Percentiles rank a stretch among this genome's conserved stretches.
Evolutionary conservation across 2,329 filamentous ascomycete genomes (phyloP).

Genomic region (Madurella mycetomatis): DNA sequence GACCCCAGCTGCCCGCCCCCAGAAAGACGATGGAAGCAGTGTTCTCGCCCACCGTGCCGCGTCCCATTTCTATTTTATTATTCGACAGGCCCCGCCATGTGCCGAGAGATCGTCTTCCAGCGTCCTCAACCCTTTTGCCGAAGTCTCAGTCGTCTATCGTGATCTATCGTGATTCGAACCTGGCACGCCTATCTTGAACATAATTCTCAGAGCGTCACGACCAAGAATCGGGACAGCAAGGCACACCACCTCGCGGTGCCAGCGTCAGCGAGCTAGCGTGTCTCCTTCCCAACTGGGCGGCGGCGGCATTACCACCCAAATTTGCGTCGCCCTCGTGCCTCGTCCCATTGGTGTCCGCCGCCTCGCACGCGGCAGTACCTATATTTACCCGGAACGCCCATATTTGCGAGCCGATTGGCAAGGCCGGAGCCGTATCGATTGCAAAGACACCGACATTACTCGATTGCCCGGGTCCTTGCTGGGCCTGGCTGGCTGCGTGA

Average conservation of each 20-base stretch:
- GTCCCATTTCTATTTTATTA: conserved; percentile 19
- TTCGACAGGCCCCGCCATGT: conserved; percentile 1
- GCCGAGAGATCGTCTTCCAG: background rate
- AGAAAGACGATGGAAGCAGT: conserved; percentile 1
- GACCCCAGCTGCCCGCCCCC: conserved; percentile 4
- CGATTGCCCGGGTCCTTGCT: background rate
- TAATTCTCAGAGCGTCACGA: too few species aligned
- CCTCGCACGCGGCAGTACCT: conserved; percentile 17
- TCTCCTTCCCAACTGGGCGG: conserved; percentile 14
- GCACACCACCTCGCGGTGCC: background rate
- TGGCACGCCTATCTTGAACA: background rate
- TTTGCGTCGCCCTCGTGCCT: conserved; percentile 15
- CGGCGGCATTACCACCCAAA: conserved; percentile 27
- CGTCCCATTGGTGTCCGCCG: conserved; percentile 24
- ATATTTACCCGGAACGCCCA: conserved; percentile 30
- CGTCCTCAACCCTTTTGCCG: background rate
- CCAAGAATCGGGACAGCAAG: background rate
- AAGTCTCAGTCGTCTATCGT: background rate
- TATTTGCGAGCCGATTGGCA: conserved; percentile 23
- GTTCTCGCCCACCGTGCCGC: conserved; percentile 19
- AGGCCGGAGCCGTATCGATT: conserved; percentile 5
- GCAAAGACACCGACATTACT: background rate
- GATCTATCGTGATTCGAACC: background rate
- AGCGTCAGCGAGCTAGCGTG: background rate
- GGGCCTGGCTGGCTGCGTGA: background rate